phyloP scores from a whole-genome alignment of 2,329 filamentous ascomycete species.

The Cladosporium colombiae region DNA sequence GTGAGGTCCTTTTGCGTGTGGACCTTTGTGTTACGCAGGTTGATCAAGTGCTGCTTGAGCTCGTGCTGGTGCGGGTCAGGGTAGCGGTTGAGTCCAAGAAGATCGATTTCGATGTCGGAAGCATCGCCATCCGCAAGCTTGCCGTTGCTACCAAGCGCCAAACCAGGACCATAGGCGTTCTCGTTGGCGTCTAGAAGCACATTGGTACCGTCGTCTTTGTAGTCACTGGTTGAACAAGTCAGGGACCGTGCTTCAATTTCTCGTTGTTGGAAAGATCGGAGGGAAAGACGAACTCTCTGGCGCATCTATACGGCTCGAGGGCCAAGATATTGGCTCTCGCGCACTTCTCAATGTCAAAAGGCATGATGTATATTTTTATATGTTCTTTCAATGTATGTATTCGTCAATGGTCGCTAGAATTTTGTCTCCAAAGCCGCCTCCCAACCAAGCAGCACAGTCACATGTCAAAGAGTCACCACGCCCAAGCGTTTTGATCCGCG shows the following conservation, averaged over 20 bases:
- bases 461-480: slow-evolving; percentile 18
- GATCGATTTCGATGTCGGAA: slow-evolving; percentile 64
- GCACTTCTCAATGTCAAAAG: slow-evolving; percentile 53
- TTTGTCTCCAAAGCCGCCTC: not conserved
- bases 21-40: slow-evolving; percentile 79
- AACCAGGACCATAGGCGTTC: slow-evolving; percentile 87
- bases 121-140: slow-evolving; percentile 49
- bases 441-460: slow-evolving; percentile 1
- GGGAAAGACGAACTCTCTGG: slow-evolving; percentile 50
- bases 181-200: slow-evolving; percentile 97
- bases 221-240: slow-evolving; percentile 59
- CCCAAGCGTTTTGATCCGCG: not conserved
- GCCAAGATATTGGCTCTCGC: slow-evolving; percentile 55
- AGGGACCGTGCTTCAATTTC: slow-evolving; percentile 22
- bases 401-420: slow-evolving; percentile 4
- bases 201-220: slow-evolving; percentile 97
- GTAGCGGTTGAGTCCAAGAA: slow-evolving; percentile 86
- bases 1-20: slow-evolving; percentile 74
- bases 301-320: slow-evolving; percentile 56
- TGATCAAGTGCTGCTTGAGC: slow-evolving; percentile 84
- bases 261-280: slow-evolving; percentile 46
- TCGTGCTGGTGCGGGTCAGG: slow-evolving; percentile 91
- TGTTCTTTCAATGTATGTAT: not conserved
- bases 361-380: slow-evolving; percentile 30
- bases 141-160: slow-evolving; percentile 55